Conservation (phyloP, 768 basidiomycete species). For the Boletus reticulatus region DNA sequence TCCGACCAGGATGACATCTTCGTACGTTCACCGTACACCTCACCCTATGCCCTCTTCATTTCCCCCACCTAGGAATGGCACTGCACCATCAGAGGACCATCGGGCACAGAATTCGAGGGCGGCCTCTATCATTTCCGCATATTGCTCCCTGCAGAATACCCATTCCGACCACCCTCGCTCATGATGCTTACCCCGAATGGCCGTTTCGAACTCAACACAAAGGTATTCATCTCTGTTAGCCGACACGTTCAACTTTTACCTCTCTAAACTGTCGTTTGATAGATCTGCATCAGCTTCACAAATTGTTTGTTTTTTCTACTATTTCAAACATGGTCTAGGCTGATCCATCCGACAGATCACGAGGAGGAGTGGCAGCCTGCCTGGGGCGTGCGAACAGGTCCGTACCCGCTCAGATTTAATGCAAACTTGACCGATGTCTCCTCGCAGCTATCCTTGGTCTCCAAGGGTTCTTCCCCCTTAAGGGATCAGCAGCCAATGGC, state of each 20-base stretch:
- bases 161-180: constrained; percentile 93
- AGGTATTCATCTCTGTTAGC: constrained; percentile 49
- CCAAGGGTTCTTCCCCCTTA: constrained; percentile 86
- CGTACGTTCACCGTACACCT: constrained; percentile 42
- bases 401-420: constrained; percentile 22
- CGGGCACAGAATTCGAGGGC: constrained; percentile 88
- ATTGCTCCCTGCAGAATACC: constrained; percentile 88
- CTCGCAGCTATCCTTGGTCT: constrained; percentile 76
- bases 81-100: constrained; percentile 89
- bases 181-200: constrained; percentile 97
- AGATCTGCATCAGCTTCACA: constrained; percentile 95
- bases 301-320: constrained; percentile 57
- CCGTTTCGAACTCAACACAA: constrained; percentile 94
- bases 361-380: constrained; percentile 98
- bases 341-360: constrained; percentile 58
- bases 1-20: constrained; percentile 77
- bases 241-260: constrained; percentile 13
- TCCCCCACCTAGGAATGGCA: constrained; percentile 75
- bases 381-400: constrained; percentile 95
- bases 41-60: constrained; percentile 20
- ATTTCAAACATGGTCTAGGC: constrained; percentile 28
- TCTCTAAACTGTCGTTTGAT: constrained; percentile 4
- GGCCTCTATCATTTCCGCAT: constrained; percentile 97
- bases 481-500: constrained; percentile 82
- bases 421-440: constrained; percentile 8